Conservation (phyloP, 768 basidiomycete species). For the Lactarius quietus region DNA sequence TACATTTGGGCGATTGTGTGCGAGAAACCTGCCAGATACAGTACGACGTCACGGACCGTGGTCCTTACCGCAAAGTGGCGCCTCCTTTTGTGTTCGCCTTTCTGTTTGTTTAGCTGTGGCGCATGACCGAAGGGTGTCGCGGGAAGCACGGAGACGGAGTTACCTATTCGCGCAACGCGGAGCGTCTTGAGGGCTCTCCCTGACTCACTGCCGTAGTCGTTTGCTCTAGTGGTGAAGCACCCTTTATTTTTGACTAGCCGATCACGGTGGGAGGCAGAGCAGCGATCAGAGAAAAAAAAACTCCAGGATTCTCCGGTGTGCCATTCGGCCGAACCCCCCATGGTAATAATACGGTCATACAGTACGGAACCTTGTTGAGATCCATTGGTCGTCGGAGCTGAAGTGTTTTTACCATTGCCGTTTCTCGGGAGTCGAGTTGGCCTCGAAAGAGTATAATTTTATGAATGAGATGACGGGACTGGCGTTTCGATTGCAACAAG, state of each 20-base stretch:
- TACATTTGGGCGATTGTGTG: background rate
- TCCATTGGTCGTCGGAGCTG: constrained; percentile 20
- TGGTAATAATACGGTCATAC: background rate
- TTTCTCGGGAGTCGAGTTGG: constrained; percentile 23
- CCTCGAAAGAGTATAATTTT: constrained; percentile 11
- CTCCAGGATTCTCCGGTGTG: background rate
- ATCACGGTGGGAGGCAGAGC: constrained; percentile 12
- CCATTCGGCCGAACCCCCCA: background rate
- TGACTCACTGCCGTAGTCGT: constrained; percentile 16
- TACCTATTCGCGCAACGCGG: constrained; percentile 11
- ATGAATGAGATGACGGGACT: constrained; percentile 19
- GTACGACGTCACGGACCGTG: background rate
- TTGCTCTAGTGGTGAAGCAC: background rate
- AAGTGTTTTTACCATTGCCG: constrained; percentile 3
- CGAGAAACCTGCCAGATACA: background rate
- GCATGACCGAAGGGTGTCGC: constrained; percentile 7
- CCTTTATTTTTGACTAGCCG: background rate
- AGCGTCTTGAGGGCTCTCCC: constrained; percentile 11
- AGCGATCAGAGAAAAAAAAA: constrained; percentile 1
- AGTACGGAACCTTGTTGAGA: constrained; percentile 8
- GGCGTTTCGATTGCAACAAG: constrained; percentile 11
- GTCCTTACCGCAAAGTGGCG: background rate
- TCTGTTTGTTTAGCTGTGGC: background rate
- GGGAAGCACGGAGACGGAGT: constrained; percentile 24
- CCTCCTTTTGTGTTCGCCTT: background rate